Base-by-base conservation (phyloP, 257 asterid species). In the Solanum okadae region DNA sequence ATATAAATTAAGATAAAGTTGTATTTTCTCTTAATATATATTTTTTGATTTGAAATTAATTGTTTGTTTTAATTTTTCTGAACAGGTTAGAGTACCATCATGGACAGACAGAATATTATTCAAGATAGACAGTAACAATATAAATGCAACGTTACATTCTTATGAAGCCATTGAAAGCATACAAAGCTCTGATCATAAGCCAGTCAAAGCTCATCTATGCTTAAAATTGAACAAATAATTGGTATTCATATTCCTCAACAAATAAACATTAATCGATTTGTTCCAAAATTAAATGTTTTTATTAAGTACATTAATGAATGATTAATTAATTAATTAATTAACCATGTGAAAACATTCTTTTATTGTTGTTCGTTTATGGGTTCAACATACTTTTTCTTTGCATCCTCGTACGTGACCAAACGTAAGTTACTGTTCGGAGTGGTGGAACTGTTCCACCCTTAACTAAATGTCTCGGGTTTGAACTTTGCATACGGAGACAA, bases 81-180 rank as follows among this genome's bases (percentile, higher is more conserved):
- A 5, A 67, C 93, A 95, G 95, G 93, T 92, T n/a, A 88, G 97
- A 88, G 97, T 92, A n/a, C 98, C 98, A 59, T 94, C 98, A 0
- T 95, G 98, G 97, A 95, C 97, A 52, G 98, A 95, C 88, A 86
- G 98, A 76, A 93, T 95, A 87, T 87, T 95, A 87, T 94, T 91
- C 91, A 95, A 94, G 90, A 87, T 93, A n/a, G 93, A 91, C 76
- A 88, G 76, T 23, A 83, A 90, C 71, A 88, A 88, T 67, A 90
- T 95, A 22, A 65, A 89, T 83, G 93, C 94, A 70, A 89, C 90
- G 34, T 90, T 95, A n/a, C 96, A 93, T 78, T 91, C 93, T 22
- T 95, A 95, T 84, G 94, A 94, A 84, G 90, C 95, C 7, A 87
- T 95, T 2, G 94, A 95, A 44, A 90, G 61, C 59, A 91, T 93